Conservation (phyloP, 768 basidiomycete genomes). For the Tephrocybe sp. region DNA sequence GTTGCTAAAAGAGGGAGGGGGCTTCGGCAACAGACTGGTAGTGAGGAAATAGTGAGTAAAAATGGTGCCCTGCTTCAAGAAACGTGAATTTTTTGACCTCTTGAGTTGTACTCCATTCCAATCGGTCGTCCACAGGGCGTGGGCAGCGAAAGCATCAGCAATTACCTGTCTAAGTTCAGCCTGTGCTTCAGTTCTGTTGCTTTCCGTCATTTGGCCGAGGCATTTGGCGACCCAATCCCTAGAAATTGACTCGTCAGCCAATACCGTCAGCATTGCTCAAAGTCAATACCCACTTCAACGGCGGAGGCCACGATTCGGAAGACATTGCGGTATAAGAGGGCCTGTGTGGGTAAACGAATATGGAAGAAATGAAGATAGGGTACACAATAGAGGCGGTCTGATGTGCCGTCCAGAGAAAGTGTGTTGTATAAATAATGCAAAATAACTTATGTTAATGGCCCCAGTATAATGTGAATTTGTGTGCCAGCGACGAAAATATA, state of each 20-base stretch:
- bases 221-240: slow-evolving; percentile 97
- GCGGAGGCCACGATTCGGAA: slow-evolving; percentile 78
- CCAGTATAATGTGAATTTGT: too few species aligned
- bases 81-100: slow-evolving; percentile 51
- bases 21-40: slow-evolving; percentile 53
- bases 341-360: not conserved
- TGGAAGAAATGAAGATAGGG: not conserved
- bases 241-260: slow-evolving; percentile 18
- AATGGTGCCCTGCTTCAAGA: not conserved
- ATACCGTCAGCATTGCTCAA: slow-evolving; percentile 1
- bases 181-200: slow-evolving; percentile 85
- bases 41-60: slow-evolving; percentile 7
- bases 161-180: slow-evolving; percentile 96
- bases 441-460: too few species aligned
- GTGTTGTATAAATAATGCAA: slow-evolving; percentile 7
- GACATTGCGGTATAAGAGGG: slow-evolving; percentile 48
- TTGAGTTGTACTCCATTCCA: slow-evolving; percentile 88
- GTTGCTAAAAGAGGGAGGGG: slow-evolving; percentile 43
- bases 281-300: slow-evolving; percentile 58
- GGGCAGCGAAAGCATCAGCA: slow-evolving; percentile 83
- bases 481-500: too few species aligned
- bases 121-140: slow-evolving; percentile 90
- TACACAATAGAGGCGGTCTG: not conserved
- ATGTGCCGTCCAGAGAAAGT: too few species aligned
- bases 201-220: slow-evolving; percentile 86